phyloP scores from a whole-genome alignment of 495 filamentous ascomycete genomes.

The Penicillium paradoxum region DNA sequence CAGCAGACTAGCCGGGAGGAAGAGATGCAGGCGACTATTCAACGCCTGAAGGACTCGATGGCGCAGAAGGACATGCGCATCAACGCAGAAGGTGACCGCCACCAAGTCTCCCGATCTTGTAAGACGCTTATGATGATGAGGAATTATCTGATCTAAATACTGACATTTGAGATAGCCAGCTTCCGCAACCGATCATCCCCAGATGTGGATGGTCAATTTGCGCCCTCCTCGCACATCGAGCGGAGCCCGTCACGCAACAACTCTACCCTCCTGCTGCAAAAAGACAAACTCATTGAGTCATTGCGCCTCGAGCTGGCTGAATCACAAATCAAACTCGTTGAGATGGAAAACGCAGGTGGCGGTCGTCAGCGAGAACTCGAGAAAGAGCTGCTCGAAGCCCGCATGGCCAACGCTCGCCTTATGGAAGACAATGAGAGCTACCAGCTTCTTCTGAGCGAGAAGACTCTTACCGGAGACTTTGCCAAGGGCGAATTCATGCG shows the following conservation, averaged over 20 bases:
- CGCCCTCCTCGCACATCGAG: conserved; percentile 76
- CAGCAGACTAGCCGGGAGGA: conserved; percentile 78
- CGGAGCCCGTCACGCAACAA: conserved; percentile 79
- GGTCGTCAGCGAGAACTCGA: conserved; percentile 82
- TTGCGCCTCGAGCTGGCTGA: conserved; percentile 88
- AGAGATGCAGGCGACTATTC: conserved; percentile 81
- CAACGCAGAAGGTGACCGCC: conserved; percentile 59
- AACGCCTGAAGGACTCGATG: conserved; percentile 82
- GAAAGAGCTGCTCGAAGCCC: conserved; percentile 77
- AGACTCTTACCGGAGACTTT: conserved; percentile 92
- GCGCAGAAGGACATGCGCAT: conserved; percentile 60
- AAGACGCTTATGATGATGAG: conserved; percentile 28
- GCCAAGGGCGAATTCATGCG: conserved; percentile 77
- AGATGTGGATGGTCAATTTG: conserved; percentile 67
- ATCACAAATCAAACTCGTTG: conserved; percentile 89
- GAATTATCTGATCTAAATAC: conserved; percentile 4
- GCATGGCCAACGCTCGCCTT: conserved; percentile 87
- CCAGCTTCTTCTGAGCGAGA: conserved; percentile 86
- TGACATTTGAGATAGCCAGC: conserved; percentile 45
- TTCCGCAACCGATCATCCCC: conserved; percentile 47
- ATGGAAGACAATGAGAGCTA: conserved; percentile 99
- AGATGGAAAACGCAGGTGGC: conserved; percentile 88
- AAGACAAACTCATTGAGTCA: conserved; percentile 92
- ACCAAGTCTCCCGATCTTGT: conserved; percentile 66
- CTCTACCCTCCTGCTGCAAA: conserved; percentile 83